phyloP scores from a whole-genome alignment of 163 green algal species.

The Volvox carteri region DNA sequence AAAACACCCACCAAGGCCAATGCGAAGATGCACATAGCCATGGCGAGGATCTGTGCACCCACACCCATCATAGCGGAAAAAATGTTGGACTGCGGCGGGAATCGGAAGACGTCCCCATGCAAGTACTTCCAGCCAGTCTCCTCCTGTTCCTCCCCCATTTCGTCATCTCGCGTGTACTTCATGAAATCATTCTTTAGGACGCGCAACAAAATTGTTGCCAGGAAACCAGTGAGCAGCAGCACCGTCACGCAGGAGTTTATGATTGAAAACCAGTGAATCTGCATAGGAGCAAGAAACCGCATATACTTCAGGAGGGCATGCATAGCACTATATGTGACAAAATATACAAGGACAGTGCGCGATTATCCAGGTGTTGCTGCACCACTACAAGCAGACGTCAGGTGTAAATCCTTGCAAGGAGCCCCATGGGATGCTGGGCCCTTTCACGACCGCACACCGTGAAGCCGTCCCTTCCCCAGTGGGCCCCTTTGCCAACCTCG shows the following conservation, averaged over 20 bases:
- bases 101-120: constrained; percentile 84
- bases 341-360: no score
- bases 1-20: constrained; percentile 93
- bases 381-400: no score
- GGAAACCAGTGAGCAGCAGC: constrained; percentile 98
- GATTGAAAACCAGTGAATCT: constrained; percentile 99
- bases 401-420: no score
- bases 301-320: no score
- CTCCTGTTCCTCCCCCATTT: constrained; percentile 85
- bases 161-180: constrained; percentile 82
- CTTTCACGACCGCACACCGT: no score
- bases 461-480: no score
- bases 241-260: constrained; percentile 99
- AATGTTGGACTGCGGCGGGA: constrained; percentile 79
- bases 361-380: no score
- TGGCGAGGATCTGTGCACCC: constrained; percentile 82
- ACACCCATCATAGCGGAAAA: constrained; percentile 93
- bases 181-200: constrained; percentile 96
- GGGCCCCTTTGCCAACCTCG: no score
- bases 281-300: constrained; percentile 46
- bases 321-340: no score
- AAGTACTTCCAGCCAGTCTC: constrained; percentile 95
- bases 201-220: constrained; percentile 98
- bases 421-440: no score
- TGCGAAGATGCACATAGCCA: constrained; percentile 89